phyloP scores from a whole-genome alignment of 495 filamentous ascomycete species.

The Rhizodiscina lignyota region DNA sequence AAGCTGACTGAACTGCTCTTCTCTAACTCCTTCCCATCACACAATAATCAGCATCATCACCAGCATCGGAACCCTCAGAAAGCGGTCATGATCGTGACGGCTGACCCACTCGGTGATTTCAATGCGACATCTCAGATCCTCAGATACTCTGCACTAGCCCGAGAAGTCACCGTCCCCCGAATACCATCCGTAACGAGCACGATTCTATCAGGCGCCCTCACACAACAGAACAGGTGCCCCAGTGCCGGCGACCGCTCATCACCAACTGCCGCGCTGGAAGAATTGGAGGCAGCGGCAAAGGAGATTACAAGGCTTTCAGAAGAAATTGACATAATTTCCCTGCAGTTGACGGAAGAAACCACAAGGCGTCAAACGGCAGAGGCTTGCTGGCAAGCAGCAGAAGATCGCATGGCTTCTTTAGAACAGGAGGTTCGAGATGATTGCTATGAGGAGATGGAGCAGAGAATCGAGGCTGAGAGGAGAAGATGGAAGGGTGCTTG shows the following conservation, averaged over 20 bases:
- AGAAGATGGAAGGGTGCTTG: constrained; percentile 57
- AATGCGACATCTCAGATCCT: constrained; percentile 94
- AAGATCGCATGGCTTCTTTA: constrained; percentile 51
- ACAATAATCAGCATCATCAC: constrained; percentile 13
- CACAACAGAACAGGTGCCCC: constrained; percentile 12
- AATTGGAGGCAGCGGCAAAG: constrained; percentile 56
- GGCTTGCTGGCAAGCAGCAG: constrained; percentile 24
- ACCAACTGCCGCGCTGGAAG: constrained; percentile 33
- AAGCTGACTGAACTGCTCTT: constrained; percentile 94
- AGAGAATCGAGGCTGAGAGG: constrained; percentile 52
- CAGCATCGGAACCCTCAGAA: constrained; percentile 55
- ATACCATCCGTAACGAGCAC: constrained; percentile 60
- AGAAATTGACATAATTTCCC: constrained; percentile 48
- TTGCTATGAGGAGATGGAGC: constrained; percentile 73
- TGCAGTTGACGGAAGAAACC: constrained; percentile 47
- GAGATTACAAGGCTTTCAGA: constrained; percentile 60
- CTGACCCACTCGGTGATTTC: constrained; percentile 85
- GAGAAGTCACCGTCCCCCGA: constrained; percentile 83
- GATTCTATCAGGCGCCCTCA: constrained; percentile 30
- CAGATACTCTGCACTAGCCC: constrained; percentile 82
- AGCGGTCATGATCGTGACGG: constrained; percentile 90
- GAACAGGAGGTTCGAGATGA: constrained; percentile 87
- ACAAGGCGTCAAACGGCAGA: constrained; percentile 28
- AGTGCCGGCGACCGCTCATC: constrained; percentile 30
- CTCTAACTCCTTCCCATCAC: constrained; percentile 77